phyloP scores from a whole-genome alignment of 441 rosid genomes.

The Croton laevigatus region DNA sequence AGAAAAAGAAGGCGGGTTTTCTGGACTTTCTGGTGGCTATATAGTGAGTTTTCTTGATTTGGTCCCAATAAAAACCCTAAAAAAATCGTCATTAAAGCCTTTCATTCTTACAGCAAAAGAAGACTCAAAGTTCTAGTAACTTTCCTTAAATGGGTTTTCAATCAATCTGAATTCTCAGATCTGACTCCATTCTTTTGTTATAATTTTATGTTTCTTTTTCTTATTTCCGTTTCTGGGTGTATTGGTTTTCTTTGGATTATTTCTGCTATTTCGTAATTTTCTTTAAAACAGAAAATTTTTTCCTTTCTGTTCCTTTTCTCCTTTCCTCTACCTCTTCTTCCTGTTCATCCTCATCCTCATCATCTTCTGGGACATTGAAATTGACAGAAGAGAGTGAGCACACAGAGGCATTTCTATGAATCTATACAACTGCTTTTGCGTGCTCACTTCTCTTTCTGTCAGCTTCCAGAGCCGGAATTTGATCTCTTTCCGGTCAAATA shows the following conservation, averaged over 20 bases:
- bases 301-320: background rate
- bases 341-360: background rate
- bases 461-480: conserved; percentile 46
- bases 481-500: conserved; percentile 13
- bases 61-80: conserved; percentile 19
- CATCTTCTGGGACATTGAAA: conserved; percentile 39
- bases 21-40: background rate
- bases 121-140: conserved; percentile 14
- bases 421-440: conserved; percentile 74
- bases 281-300: background rate
- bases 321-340: background rate
- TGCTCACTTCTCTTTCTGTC: conserved; percentile 95
- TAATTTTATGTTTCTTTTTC: conserved; percentile 4
- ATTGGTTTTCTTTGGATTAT: background rate
- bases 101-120: conserved; percentile 8
- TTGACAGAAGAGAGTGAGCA: conserved; percentile 99
- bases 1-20: conserved; percentile 3
- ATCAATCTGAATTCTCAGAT: conserved; percentile 34
- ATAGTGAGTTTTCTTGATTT: background rate
- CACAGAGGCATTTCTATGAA: conserved; percentile 75
- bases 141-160: conserved; percentile 32
- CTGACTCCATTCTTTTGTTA: conserved; percentile 32
- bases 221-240: conserved; percentile 19
- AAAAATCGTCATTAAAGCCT: background rate
- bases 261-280: no score